Evolutionary conservation across 139 green algal genomes (phyloP).

Genomic region (Zygnema circumcarinatum): DNA sequence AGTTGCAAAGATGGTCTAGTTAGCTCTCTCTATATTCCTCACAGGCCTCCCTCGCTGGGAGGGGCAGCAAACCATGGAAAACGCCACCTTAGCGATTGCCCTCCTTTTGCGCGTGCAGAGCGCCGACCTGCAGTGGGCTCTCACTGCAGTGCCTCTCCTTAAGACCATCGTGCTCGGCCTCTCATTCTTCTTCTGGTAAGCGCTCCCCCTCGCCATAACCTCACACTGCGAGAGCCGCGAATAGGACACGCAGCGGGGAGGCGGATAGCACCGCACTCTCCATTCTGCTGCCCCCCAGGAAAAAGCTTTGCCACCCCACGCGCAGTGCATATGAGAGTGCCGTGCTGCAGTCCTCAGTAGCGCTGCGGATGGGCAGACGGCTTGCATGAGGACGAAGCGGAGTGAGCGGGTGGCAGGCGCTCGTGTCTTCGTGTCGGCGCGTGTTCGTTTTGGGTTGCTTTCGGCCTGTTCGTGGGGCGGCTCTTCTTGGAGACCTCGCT

Average conservation of each 20-base stretch:
- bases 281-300: background rate
- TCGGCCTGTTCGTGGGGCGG: constrained; percentile 49
- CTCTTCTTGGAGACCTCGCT: constrained; percentile 50
- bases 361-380: too few relatives aligned
- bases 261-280: background rate
- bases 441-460: constrained; percentile 54
- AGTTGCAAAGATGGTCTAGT: too few relatives aligned
- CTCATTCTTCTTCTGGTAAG: constrained; percentile 55
- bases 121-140: constrained; percentile 36
- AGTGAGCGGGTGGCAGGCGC: too few relatives aligned
- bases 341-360: background rate
- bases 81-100: background rate
- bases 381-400: too few relatives aligned
- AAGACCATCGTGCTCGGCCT: constrained; percentile 47
- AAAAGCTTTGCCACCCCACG: background rate
- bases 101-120: background rate
- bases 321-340: background rate
- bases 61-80: background rate
- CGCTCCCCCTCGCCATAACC: too few relatives aligned
- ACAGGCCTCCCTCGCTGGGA: background rate
- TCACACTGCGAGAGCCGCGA: too few relatives aligned
- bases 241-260: too few relatives aligned
- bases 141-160: constrained; percentile 35
- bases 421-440: constrained; percentile 36
- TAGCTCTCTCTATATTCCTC: too few relatives aligned